A percentile compares a stretch with the other conserved stretches of the same genome.
Conservation (phyloP, 306 rosid species). For the Quercus variabilis region DNA sequence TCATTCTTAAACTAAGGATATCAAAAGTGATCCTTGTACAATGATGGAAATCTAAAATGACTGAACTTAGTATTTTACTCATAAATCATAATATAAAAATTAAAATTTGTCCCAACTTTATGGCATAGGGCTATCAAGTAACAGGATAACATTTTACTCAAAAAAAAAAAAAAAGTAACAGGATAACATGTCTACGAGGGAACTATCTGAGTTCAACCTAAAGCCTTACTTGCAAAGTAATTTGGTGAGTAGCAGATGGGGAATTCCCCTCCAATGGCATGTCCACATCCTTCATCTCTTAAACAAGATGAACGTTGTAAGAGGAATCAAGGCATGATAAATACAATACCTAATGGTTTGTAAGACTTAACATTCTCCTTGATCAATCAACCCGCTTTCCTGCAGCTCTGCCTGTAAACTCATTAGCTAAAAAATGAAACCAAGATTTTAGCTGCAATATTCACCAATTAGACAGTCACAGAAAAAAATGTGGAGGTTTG, state of each 20-base stretch:
- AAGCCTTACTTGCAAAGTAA: slow-evolving; percentile 31
- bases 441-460: not conserved
- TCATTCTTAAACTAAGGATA: too few relatives aligned
- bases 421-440: slow-evolving; percentile 5
- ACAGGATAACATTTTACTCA: too few relatives aligned
- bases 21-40: not conserved
- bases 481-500: slow-evolving; percentile 7
- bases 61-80: not conserved
- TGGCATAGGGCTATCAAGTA: not conserved
- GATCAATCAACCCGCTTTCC: slow-evolving; percentile 26
- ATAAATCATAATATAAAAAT: not conserved
- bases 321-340: slow-evolving; percentile 10
- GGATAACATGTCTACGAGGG: not conserved
- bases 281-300: not conserved
- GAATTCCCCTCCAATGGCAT: slow-evolving; percentile 5
- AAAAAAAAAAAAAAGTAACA: too few relatives aligned
- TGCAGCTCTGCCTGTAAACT: slow-evolving; percentile 45
- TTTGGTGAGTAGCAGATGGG: slow-evolving; percentile 13
- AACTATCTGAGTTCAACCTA: not conserved
- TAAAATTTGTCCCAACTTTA: not conserved
- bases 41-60: not conserved
- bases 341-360: not conserved
- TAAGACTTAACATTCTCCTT: slow-evolving; percentile 23
- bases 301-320: slow-evolving; percentile 3
- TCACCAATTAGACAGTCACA: slow-evolving; percentile 10